Base-by-base conservation (phyloP, 768 basidiomycete genomes). In the Nevesoporus exiguus region DNA sequence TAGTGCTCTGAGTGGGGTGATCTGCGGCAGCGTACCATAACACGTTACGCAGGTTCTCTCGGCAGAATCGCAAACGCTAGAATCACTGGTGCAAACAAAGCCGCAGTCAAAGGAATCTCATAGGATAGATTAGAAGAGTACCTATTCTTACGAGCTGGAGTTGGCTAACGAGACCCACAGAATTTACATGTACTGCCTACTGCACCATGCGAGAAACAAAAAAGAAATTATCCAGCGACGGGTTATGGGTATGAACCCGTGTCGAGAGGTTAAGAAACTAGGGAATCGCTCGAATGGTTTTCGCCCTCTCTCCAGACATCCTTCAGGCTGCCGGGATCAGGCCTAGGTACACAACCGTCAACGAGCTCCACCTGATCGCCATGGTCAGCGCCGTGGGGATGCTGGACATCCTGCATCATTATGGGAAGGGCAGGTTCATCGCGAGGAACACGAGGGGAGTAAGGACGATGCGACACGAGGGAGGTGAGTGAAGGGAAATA, bases 401-500 rank as follows among this genome's bases (percentile, higher is more conserved):
- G 43, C 31, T 57, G 49, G n/a, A 10, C 13, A 36, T 59, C 62
- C 11, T 57, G 61, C 19, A 19, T 56, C 61, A 49, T 61, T 47
- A 59, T 76, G 66, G 82, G 83, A 9, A 86, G 75, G 9, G 70
- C 55, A 2, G 65, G 61, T 5, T 73, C 68, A 1, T 75, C 76
- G 33, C 74, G 77, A 40, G 74, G 71, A 54, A 83, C 80, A 39
- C 88, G 84, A 17, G 90, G 88, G 5, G 84, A 74, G 66, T 88
- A 81, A 0, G 91, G 88, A n/a, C 76, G 77, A 63, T 93, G 86
- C 3, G 82, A 83, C 33, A 76, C 63, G 19, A 81, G 75, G 0
- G 84, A 83, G 2, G 72, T 65, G n/a, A 92, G 78, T n/a, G 80
- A 74, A 19, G 88, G 89, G 63, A 87, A 93, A 70, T 93, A 92